Base-by-base conservation (phyloP, 169 alveolate genomes). In the Plasmodium adleri region DNA sequence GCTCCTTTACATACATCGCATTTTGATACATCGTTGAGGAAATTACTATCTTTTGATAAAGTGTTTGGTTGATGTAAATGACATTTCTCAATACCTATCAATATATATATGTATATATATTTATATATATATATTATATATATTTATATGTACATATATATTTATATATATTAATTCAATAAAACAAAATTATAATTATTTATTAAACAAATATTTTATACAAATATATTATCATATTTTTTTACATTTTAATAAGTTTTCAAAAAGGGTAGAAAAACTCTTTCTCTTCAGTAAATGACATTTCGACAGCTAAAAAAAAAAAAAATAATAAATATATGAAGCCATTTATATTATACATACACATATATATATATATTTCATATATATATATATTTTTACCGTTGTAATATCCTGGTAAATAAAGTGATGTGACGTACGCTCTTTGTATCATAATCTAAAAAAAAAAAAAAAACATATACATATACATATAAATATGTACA, bases 361-460 rank as follows among this genome's bases (percentile, higher is more conserved):
- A 49, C 1, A 58, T 13, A 10, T 58, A 58, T 58, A 20, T 15
- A 49, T 9, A 3, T 52, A 6, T 52, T n/a, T n/a, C n/a, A 10
- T 8, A 3, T n/a, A 13, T 8, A 9, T 49, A 52, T 52, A n/a
- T 52, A 13, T 32, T 26, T 13, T 0, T 9, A 63, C 88, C 75
- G 43, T 75, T 75, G 43, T 45, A 75, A 26, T 75, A 75, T 75
- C 88, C 88, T 9, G 88, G 88, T 15, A 75, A 47, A 32, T 75
- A 75, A 2, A 75, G 13, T 2, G 88, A 63, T 26, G 70, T 26
- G 1, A 75, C 88, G 47, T 45, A 75, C 2, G 88, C 75, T 43
- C 20, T 64, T n/a, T 13, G 20, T 75, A 3, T 63, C 88, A 13
- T 47, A 45, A 54, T 75, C 88, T 75, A 52, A n/a, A n/a, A n/a